Evolutionary conservation across 1,284 basidiomycete species (phyloP).

Genomic region (Puccinia brachypodii): DNA sequence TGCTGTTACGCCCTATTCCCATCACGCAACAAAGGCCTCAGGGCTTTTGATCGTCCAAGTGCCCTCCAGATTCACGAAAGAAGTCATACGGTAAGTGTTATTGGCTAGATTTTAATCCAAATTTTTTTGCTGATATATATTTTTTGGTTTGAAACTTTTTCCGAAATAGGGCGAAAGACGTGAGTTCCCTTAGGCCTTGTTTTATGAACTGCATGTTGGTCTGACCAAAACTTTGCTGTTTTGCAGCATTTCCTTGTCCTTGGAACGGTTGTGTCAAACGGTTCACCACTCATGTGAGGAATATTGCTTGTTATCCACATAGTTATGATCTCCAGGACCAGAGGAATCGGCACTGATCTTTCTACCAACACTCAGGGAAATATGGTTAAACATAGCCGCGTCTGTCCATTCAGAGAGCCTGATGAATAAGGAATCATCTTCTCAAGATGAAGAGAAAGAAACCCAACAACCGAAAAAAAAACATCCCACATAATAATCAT

Average conservation of each 20-base stretch:
- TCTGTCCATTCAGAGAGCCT: conserved; percentile 44
- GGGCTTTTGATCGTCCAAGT: conserved; percentile 44
- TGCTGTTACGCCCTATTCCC: neutral
- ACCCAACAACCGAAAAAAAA: neutral
- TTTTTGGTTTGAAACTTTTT: neutral
- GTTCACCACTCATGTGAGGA: conserved; percentile 45
- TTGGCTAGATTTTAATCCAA: neutral
- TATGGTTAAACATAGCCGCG: conserved; percentile 46
- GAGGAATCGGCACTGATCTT: neutral
- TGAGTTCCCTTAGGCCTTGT: neutral
- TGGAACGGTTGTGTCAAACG: conserved; percentile 47
- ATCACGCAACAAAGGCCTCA: conserved; percentile 8
- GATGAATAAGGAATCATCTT: conserved; percentile 30
- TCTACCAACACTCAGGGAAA: conserved; percentile 14
- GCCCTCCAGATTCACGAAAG: conserved; percentile 46
- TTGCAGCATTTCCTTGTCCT: conserved; percentile 44
- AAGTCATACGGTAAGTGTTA: conserved; percentile 34
- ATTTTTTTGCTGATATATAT: neutral
- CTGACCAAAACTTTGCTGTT: neutral
- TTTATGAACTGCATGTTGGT: neutral
- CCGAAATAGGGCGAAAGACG: conserved; percentile 39
- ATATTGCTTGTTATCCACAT: neutral
- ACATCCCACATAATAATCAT: neutral
- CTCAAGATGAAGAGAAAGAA: neutral
- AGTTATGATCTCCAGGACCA: neutral